Conservation (phyloP, 805 yeast genomes). For the Zygosaccharomyces pseudorouxii region DNA sequence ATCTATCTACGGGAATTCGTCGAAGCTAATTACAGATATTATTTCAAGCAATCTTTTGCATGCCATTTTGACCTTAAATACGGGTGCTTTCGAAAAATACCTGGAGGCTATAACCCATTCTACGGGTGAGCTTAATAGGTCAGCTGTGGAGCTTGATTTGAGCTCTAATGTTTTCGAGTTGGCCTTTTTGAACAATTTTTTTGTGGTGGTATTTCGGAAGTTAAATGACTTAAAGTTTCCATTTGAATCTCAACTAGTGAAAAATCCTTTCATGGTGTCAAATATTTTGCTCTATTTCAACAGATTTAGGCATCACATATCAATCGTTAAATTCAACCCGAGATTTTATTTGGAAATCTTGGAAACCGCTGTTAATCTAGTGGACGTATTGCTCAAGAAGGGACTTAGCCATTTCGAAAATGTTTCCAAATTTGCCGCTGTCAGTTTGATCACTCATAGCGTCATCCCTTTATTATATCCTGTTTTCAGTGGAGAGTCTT, state of each 20-base stretch:
- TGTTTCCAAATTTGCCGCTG: not conserved
- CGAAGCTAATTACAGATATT: constrained; percentile 33
- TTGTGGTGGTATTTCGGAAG: constrained; percentile 13
- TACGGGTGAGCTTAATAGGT: not conserved
- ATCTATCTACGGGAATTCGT: constrained; percentile 27
- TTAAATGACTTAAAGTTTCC: constrained; percentile 9
- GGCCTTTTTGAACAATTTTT: constrained; percentile 11
- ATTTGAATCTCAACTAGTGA: constrained; percentile 10
- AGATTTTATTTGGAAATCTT: constrained; percentile 25
- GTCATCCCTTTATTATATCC: constrained; percentile 4
- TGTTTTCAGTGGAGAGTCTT: not conserved
- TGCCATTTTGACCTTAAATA: constrained; percentile 21
- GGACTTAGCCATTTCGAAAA: constrained; percentile 3
- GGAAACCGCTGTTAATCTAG: constrained; percentile 4
- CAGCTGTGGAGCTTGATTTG: not conserved
- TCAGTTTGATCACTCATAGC: constrained; percentile 2
- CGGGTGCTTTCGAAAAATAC: constrained; percentile 19
- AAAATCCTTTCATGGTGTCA: constrained; percentile 15
- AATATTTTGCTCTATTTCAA: constrained; percentile 17
- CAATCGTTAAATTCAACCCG: constrained; percentile 3
- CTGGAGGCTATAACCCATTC: constrained; percentile 8
- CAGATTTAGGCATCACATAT: constrained; percentile 5
- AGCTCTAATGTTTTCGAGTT: constrained; percentile 13
- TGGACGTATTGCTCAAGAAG: not conserved
- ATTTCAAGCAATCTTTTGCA: constrained; percentile 39